Conservation (phyloP, 305 asterid species). For the Rubia occidens region DNA sequence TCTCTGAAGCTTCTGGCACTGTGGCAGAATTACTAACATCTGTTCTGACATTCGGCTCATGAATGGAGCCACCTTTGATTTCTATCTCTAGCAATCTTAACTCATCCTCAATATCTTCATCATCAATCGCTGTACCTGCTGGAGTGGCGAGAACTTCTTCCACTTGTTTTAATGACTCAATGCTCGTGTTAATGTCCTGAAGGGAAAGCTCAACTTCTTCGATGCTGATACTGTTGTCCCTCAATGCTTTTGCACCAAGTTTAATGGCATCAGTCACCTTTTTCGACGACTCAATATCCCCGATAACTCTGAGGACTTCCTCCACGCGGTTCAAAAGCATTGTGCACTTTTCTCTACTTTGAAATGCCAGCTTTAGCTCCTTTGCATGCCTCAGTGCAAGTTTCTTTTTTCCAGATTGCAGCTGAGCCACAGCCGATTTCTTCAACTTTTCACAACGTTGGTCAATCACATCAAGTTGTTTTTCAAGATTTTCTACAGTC, state of each 20-base stretch:
- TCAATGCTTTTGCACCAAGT: conserved; percentile 50
- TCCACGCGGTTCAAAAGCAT: conserved; percentile 62
- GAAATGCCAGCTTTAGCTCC: conserved; percentile 54
- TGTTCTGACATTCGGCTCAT: conserved; percentile 13
- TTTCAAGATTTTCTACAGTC: conserved; percentile 65
- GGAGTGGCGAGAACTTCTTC: conserved; percentile 47
- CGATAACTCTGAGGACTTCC: conserved; percentile 51
- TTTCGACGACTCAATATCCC: conserved; percentile 70
- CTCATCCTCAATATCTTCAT: conserved; percentile 66
- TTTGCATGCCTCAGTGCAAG: conserved; percentile 55
- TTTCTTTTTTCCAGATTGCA: conserved; percentile 45
- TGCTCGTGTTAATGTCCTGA: conserved; percentile 52
- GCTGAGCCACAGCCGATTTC: conserved; percentile 45
- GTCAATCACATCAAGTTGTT: conserved; percentile 54
- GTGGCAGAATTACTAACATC: conserved; percentile 13
- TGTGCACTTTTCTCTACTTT: conserved; percentile 64
- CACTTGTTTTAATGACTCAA: conserved; percentile 53
- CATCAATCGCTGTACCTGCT: conserved; percentile 34
- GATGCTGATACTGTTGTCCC: conserved; percentile 44
- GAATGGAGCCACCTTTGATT: conserved; percentile 22
- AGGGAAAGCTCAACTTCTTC: conserved; percentile 64
- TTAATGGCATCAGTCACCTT: conserved; percentile 73
- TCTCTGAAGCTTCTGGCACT: conserved; percentile 24
- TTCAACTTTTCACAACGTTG: conserved; percentile 54
- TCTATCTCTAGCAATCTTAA: conserved; percentile 47